Conservation (phyloP, 257 asterid species). For the Schizonepeta tenuifolia region DNA sequence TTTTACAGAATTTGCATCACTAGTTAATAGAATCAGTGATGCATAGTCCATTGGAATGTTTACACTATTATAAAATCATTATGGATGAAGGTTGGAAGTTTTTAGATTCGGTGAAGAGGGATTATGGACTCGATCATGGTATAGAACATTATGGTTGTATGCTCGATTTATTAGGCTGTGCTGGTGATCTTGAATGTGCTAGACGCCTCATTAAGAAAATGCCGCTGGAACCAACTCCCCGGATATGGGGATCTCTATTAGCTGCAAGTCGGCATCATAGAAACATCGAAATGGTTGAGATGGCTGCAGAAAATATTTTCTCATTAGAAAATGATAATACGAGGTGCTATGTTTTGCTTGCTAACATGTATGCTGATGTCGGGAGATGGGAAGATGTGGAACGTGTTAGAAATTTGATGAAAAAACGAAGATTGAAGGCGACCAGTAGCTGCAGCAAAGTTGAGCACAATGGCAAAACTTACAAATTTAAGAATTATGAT, state of each 20-base stretch:
- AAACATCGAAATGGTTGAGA: constrained; percentile 59
- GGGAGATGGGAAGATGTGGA: constrained; percentile 67
- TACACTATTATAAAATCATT: no score
- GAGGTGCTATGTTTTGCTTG: constrained; percentile 66
- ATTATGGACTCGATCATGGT: constrained; percentile 53
- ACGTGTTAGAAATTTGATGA: constrained; percentile 46
- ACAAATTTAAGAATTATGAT: constrained; percentile 52
- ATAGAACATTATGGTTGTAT: constrained; percentile 68
- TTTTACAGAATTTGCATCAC: no score
- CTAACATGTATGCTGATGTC: constrained; percentile 65
- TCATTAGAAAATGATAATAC: constrained; percentile 49
- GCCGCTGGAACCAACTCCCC: constrained; percentile 57
- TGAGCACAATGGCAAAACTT: constrained; percentile 46
- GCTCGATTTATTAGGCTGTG: constrained; percentile 62
- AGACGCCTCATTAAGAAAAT: constrained; percentile 53
- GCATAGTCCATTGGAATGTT: no score
- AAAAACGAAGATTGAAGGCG: constrained; percentile 49
- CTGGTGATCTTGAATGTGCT: constrained; percentile 55
- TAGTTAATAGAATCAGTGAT: no score
- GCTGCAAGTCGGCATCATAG: constrained; percentile 61
- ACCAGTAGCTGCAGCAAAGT: constrained; percentile 46
- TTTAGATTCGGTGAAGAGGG: constrained; percentile 55
- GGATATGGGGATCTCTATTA: constrained; percentile 75
- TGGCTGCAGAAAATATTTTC: constrained; percentile 48
- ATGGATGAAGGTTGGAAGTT: constrained; percentile 55